Conservation (phyloP, 768 basidiomycete species). For the Serendipita indica region DNA sequence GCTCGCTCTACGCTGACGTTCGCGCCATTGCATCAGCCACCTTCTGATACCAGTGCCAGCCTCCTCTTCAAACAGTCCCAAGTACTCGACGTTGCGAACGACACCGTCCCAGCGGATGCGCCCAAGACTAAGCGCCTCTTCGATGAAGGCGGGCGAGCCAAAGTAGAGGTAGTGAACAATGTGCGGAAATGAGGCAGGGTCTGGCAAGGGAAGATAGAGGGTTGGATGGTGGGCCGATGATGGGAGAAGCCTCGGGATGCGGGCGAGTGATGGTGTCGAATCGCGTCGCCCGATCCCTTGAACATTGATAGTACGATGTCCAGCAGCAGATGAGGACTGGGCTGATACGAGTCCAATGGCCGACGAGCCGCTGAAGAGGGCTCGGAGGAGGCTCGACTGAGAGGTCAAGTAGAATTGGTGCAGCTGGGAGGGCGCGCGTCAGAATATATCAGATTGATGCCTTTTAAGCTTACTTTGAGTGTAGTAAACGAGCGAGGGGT, state of each 20-base stretch:
- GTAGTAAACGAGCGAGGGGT: conserved; percentile 5
- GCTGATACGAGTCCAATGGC: conserved; percentile 34
- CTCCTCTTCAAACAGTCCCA: conserved; percentile 58
- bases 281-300: background rate
- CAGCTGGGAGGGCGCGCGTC: no score
- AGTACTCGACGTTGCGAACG: conserved; percentile 79
- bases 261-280: conserved; percentile 18
- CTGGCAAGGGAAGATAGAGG: conserved; percentile 60
- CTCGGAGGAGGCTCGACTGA: conserved; percentile 59
- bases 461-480: conserved; percentile 10
- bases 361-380: conserved; percentile 53
- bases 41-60: background rate
- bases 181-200: conserved; percentile 53
- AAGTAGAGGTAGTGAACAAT: conserved; percentile 76
- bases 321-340: conserved; percentile 3
- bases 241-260: conserved; percentile 53
- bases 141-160: conserved; percentile 49
- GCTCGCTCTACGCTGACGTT: background rate
- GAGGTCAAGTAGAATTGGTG: conserved; percentile 73
- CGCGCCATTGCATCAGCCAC: conserved; percentile 1
- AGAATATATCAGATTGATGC: conserved; percentile 1
- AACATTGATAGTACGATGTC: background rate
- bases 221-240: conserved; percentile 48
- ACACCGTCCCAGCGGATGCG: conserved; percentile 72
- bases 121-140: conserved; percentile 48